These are phyloP conservation scores for Alternaria ethzedia DNA, from an alignment of 2,329 filamentous ascomycete species.

Conservation along the genomic window DNA sequence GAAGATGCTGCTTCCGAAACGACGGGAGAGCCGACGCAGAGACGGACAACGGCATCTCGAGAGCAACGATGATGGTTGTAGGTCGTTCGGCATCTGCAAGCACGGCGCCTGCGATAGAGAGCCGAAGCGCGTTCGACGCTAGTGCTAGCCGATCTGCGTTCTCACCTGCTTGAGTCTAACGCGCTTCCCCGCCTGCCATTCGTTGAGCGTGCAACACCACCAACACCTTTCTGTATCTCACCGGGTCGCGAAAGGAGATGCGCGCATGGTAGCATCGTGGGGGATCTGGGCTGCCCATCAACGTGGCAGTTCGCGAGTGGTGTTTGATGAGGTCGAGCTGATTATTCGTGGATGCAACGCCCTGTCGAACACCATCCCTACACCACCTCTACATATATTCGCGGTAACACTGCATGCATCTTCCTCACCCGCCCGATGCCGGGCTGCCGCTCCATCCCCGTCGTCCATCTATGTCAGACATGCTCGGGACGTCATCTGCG, in stretches of 20 bases:
- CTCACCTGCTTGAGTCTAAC: slow-evolving; percentile 4
- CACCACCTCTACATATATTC: background rate
- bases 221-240: background rate
- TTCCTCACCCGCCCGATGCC: slow-evolving; percentile 2
- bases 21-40: slow-evolving; percentile 45
- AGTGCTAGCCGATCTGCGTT: slow-evolving; percentile 17
- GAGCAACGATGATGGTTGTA: slow-evolving; percentile 6
- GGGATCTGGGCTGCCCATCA: slow-evolving; percentile 2
- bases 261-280: slow-evolving; percentile 18
- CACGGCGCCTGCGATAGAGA: background rate
- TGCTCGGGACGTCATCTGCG: background rate
- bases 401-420: slow-evolving; percentile 5
- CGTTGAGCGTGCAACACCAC: slow-evolving; percentile 5
- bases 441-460: slow-evolving; percentile 3
- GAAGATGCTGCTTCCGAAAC: slow-evolving; percentile 75
- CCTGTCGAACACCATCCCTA: background rate
- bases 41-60: slow-evolving; percentile 33
- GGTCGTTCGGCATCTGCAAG: slow-evolving; percentile 6
- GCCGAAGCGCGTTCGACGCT: slow-evolving; percentile 11
- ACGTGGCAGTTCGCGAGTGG: slow-evolving; percentile 20
- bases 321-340: background rate
- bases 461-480: background rate
- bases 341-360: background rate
- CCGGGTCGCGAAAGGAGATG: slow-evolving; percentile 15
- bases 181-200: background rate